phyloP scores from a whole-genome alignment of 1,284 basidiomycete species.

The Phellopilus nigrolimitatus region DNA sequence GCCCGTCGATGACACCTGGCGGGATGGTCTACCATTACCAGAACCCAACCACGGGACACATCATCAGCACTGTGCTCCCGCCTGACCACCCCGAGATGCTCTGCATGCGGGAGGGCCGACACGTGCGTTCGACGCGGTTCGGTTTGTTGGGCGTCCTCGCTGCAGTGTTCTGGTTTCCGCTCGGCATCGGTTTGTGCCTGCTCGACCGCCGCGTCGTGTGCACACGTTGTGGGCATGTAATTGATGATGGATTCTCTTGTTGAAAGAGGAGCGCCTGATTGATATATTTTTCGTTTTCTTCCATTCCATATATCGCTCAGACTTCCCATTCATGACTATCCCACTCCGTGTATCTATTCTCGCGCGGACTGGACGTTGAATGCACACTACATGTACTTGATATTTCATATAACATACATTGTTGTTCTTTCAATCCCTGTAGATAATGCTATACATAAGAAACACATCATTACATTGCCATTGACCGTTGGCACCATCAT shows the following conservation, averaged over 20 bases:
- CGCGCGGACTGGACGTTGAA: too few species aligned
- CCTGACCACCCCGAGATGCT: slow-evolving; percentile 77
- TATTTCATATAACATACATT: neutral
- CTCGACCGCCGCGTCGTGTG: slow-evolving; percentile 66
- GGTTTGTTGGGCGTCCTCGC: slow-evolving; percentile 55
- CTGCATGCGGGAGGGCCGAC: slow-evolving; percentile 67
- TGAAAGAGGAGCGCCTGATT: slow-evolving; percentile 1
- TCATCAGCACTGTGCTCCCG: slow-evolving; percentile 51
- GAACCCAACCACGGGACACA: slow-evolving; percentile 42
- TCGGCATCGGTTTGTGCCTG: slow-evolving; percentile 69
- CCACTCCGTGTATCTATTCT: too few species aligned
- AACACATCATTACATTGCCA: neutral
- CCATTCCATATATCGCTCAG: neutral
- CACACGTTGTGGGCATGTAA: slow-evolving; percentile 43
- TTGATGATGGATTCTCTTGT: slow-evolving; percentile 25
- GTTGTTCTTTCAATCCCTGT: too few species aligned
- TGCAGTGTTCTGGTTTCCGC: slow-evolving; percentile 77
- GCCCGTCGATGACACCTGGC: neutral
- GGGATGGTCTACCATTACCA: slow-evolving; percentile 38
- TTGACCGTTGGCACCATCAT: too few species aligned
- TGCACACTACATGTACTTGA: too few species aligned
- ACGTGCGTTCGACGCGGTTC: slow-evolving; percentile 51
- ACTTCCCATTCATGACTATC: neutral
- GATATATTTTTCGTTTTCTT: neutral
- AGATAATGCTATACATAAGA: neutral